phyloP scores from a whole-genome alignment of 2,329 filamentous ascomycete genomes.

The Sporothrix dimorphospora region DNA sequence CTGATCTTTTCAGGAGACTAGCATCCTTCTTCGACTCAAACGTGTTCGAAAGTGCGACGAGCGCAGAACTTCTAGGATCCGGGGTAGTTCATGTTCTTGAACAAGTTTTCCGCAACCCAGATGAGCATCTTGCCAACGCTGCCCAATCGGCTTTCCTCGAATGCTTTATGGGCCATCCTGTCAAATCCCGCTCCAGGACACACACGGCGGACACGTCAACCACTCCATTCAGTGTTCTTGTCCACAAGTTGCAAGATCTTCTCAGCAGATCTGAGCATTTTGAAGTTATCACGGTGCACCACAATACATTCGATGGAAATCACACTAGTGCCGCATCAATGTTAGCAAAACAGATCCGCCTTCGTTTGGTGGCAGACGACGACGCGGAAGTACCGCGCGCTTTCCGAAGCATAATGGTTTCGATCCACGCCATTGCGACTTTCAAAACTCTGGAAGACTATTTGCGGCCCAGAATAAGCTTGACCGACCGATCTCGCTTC shows the following conservation, averaged over 20 bases:
- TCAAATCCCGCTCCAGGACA: conserved; percentile 67
- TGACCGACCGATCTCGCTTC: conserved; percentile 72
- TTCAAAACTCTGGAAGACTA: conserved; percentile 98
- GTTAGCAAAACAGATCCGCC: conserved; percentile 91
- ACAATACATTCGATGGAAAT: conserved; percentile 87
- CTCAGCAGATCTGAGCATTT: conserved; percentile 97
- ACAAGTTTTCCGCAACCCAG: conserved; percentile 75
- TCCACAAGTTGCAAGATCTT: conserved; percentile 93
- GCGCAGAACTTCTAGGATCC: conserved; percentile 88
- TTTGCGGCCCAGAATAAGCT: conserved; percentile 81
- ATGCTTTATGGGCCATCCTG: conserved; percentile 82
- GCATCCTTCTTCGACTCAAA: conserved; percentile 87
- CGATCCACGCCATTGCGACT: conserved; percentile 96
- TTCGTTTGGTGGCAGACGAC: conserved; percentile 87
- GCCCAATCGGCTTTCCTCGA: conserved; percentile 85
- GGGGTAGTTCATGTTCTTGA: conserved; percentile 85
- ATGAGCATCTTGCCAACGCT: conserved; percentile 62
- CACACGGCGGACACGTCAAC: conserved; percentile 68
- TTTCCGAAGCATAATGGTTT: conserved; percentile 96
- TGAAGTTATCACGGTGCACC: conserved; percentile 93
- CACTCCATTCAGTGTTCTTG: conserved; percentile 86
- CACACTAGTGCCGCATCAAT: conserved; percentile 91
- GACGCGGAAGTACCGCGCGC: conserved; percentile 84
- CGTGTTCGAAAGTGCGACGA: conserved; percentile 90
- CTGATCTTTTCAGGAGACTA: conserved; percentile 71